phyloP scores from a whole-genome alignment of 352 stramenopile species.

The Phytophthora fragariaefolia region DNA sequence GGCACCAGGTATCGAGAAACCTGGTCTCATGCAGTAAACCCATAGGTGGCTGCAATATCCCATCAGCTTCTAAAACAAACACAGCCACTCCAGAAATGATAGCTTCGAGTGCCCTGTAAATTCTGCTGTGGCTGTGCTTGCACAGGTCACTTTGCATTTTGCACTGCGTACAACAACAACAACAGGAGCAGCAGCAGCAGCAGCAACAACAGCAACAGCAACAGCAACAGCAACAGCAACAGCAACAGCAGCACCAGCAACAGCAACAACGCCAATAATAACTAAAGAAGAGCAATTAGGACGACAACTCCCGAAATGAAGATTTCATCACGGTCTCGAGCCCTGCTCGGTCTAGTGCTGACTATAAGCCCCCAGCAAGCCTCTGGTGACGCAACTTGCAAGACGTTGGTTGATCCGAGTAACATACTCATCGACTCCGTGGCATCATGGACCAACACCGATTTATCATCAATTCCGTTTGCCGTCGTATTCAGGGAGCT shows the following conservation, averaged over 20 bases:
- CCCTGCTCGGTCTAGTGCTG: constrained; percentile 34
- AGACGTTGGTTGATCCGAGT: constrained; percentile 1
- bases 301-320: background rate
- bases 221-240: no score
- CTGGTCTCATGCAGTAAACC: background rate
- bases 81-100: no score
- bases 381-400: constrained; percentile 1
- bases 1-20: background rate
- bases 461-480: constrained; percentile 5
- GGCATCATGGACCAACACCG: background rate
- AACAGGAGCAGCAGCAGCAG: no score
- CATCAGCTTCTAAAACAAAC: no score
- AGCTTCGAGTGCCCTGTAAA: no score
- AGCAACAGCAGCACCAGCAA: no score
- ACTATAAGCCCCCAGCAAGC: constrained; percentile 30
- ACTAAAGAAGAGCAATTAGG: no score
- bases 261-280: no score
- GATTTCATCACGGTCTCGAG: background rate
- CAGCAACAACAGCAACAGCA: no score
- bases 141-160: background rate
- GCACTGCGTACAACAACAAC: background rate
- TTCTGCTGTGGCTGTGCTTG: no score
- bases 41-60: background rate
- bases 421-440: background rate
- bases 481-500: constrained; percentile 21